Evolutionary conservation across 768 basidiomycete species (phyloP).

Genomic region (Royoungia palumana): DNA sequence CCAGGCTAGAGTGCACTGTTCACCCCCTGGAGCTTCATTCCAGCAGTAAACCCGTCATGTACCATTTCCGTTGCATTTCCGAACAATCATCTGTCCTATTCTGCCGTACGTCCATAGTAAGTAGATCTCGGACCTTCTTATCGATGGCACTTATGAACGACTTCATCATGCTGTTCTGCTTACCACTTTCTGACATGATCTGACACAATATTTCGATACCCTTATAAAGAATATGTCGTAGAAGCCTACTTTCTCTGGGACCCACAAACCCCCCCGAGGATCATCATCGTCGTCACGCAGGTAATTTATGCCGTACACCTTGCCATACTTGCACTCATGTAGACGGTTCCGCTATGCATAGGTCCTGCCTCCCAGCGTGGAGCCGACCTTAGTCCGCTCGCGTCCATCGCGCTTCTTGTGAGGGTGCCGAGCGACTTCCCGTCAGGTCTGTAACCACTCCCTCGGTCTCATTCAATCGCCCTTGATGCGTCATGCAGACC

Average conservation of each 20-base stretch:
- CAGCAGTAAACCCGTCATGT: slow-evolving; percentile 13
- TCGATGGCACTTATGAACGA: slow-evolving; percentile 24
- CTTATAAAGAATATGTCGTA: slow-evolving; percentile 31
- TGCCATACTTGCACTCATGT: slow-evolving; percentile 9
- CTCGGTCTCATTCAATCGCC: not conserved
- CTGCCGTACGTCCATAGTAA: slow-evolving; percentile 14
- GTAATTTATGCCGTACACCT: slow-evolving; percentile 26
- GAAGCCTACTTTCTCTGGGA: slow-evolving; percentile 23
- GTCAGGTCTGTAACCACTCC: slow-evolving; percentile 37
- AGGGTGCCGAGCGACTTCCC: slow-evolving; percentile 58
- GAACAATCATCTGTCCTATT: slow-evolving; percentile 18
- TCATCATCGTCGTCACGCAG: slow-evolving; percentile 28
- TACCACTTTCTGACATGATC: slow-evolving; percentile 28
- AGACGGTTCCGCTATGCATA: slow-evolving; percentile 8
- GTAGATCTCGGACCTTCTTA: slow-evolving; percentile 28
- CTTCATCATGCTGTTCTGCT: slow-evolving; percentile 17
- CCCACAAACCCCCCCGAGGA: slow-evolving; percentile 33
- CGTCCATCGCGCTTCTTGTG: slow-evolving; percentile 74
- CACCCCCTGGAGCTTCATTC: slow-evolving; percentile 20
- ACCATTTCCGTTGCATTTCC: slow-evolving; percentile 27
- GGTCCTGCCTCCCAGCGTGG: slow-evolving; percentile 39
- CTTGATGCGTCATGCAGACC: slow-evolving; percentile 17
- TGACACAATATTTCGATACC: slow-evolving; percentile 14
- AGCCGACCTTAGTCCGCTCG: slow-evolving; percentile 53
- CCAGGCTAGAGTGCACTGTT: slow-evolving; percentile 9